These are phyloP conservation scores for Serendipita indica DNA, from an alignment of 768 basidiomycete species.

Conservation along the genomic window DNA sequence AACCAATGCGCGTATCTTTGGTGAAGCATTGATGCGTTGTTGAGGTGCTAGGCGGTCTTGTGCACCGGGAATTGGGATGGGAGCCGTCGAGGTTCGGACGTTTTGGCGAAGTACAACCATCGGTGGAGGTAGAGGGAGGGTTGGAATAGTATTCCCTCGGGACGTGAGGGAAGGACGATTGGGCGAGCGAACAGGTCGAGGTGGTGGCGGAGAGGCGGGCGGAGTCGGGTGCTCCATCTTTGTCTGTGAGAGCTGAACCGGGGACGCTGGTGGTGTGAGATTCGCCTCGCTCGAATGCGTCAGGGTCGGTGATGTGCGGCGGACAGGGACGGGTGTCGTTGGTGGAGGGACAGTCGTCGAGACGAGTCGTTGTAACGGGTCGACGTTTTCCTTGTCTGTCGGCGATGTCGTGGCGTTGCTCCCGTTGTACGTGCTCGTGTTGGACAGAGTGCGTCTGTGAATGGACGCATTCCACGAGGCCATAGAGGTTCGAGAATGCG, in stretches of 20 bases:
- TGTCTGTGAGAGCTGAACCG: too few relatives aligned
- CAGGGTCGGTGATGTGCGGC: background rate
- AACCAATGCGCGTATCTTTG: background rate
- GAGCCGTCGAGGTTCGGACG: background rate
- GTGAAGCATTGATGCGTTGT: background rate
- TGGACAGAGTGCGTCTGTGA: background rate
- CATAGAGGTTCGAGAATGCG: too few relatives aligned
- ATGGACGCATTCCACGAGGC: background rate
- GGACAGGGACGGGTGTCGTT: background rate
- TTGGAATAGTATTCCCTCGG: background rate
- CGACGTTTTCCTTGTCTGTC: background rate
- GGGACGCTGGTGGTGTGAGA: background rate
- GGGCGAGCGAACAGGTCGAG: conserved; percentile 1
- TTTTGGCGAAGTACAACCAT: background rate
- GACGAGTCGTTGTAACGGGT: background rate
- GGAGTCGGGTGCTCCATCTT: too few relatives aligned
- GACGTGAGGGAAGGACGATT: background rate
- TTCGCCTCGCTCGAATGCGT: background rate
- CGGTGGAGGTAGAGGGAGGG: background rate
- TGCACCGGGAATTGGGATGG: background rate
- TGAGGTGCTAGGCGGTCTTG: background rate
- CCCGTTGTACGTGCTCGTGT: background rate
- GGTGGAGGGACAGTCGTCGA: background rate
- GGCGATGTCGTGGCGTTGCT: background rate
- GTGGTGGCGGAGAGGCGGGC: background rate